phyloP scores from a whole-genome alignment of 2,329 filamentous ascomycete species.

The Magnaporthales sp. region DNA sequence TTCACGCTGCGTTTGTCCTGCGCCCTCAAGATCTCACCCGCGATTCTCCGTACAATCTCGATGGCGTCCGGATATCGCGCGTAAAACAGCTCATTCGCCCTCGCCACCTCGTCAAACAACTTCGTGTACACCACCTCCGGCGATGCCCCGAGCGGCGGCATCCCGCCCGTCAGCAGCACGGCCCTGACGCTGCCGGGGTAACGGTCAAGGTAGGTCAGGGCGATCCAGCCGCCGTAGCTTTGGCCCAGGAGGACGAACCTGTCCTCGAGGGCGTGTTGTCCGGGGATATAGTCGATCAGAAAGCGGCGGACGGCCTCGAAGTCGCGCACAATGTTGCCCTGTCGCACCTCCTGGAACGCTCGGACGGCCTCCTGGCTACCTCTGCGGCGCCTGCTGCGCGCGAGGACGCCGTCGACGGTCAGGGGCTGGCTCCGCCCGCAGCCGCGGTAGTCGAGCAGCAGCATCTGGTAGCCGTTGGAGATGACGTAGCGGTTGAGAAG shows the following conservation, averaged over 20 bases:
- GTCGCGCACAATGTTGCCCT: slow-evolving; percentile 65
- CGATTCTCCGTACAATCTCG: slow-evolving; percentile 11
- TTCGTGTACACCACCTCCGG: slow-evolving; percentile 55
- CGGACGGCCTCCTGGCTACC: background rate
- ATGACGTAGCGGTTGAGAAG: slow-evolving; percentile 49
- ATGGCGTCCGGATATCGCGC: slow-evolving; percentile 56
- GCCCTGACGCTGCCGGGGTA: slow-evolving; percentile 52
- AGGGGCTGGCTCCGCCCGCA: slow-evolving; percentile 59
- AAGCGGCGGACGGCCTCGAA: slow-evolving; percentile 60
- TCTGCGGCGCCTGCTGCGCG: slow-evolving; percentile 35
- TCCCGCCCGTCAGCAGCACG: slow-evolving; percentile 57
- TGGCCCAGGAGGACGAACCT: slow-evolving; percentile 49
- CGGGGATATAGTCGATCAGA: slow-evolving; percentile 22
- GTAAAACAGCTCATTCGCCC: slow-evolving; percentile 58
- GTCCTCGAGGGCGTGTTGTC: background rate
- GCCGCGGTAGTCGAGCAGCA: slow-evolving; percentile 65
- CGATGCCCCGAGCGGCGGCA: slow-evolving; percentile 52
- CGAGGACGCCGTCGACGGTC: slow-evolving; percentile 42
- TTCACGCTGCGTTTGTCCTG: background rate
- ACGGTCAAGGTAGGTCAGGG: slow-evolving; percentile 61
- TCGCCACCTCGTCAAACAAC: slow-evolving; percentile 47
- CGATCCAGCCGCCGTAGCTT: slow-evolving; percentile 66
- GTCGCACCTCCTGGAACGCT: slow-evolving; percentile 40
- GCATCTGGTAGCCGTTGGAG: slow-evolving; percentile 56
- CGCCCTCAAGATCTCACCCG: background rate